Evolutionary conservation across 2,329 filamentous ascomycete genomes (phyloP), one percentile per base, ranked within the genome.

Genomic region (Didymella keratinophila): DNA sequence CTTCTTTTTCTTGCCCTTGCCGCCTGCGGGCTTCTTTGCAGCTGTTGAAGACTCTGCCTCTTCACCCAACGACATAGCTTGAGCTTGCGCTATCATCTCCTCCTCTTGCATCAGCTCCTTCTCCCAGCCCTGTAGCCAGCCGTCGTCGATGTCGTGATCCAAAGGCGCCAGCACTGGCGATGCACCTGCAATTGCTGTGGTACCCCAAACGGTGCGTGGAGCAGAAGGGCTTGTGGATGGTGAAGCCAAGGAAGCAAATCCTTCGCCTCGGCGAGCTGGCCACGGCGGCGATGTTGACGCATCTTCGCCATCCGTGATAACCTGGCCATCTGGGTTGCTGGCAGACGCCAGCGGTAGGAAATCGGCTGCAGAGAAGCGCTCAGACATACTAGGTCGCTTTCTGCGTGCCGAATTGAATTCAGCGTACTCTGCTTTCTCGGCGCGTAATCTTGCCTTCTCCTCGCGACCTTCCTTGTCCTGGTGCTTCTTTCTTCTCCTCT

Each of bases 131-230:
- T 91, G 88, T 16, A 94, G 80, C 93, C 93, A 97, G 0, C 93
- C 94, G 73, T 97, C 93, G 61, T 93, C 87, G 2, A 76, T 78
- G 9, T 67, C 62, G 59, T 73, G 73, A 7, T 76, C 69, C 53
- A 77, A 68, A 3, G 78, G 76, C 27, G 77, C 77, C 27, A 87
- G 69, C 11, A 85, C 83, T 2, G 88, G 86, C 3, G 86, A 88
- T 0, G 79, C 79, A 0, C 87, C 61, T 25, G 80, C 71, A 2
- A 96, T 79, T 0, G 85, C 87, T 3, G 86, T 83, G 0, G 94
- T 98, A n/a, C 94, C 94, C 94, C 94, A 98, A 0, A 98, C 92
- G 0, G 94, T 98, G 61, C 87, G 88, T 39, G 86, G 82, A 0
- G 87, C 86, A 7, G 87, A 88, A 0, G 93, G 93, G 62, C 91